Conservation (phyloP, 768 basidiomycete species). For the Trametes meyenii region DNA sequence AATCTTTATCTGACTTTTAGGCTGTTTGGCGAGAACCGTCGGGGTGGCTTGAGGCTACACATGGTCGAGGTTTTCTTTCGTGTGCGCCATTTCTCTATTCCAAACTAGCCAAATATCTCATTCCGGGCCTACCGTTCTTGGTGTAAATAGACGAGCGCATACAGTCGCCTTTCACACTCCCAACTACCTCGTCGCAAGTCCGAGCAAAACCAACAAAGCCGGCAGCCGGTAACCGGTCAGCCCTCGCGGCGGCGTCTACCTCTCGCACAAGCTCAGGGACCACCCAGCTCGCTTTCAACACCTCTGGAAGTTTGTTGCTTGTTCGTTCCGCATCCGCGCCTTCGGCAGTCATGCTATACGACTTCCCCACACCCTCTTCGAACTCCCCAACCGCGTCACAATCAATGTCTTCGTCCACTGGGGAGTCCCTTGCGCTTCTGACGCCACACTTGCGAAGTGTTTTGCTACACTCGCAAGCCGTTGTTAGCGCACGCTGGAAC, state of each 20-base stretch:
- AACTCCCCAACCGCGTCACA: not conserved
- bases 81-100: slow-evolving; percentile 50
- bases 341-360: slow-evolving; percentile 19
- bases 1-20: slow-evolving; percentile 41
- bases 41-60: slow-evolving; percentile 82
- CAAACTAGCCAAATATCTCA: not conserved
- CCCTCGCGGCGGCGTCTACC: slow-evolving; percentile 40
- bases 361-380: slow-evolving; percentile 15
- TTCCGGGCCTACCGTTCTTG: too few species aligned
- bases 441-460: slow-evolving; percentile 66
- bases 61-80: slow-evolving; percentile 85
- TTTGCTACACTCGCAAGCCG: slow-evolving; percentile 62
- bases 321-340: slow-evolving; percentile 60
- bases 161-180: slow-evolving; percentile 56
- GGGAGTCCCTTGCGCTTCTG: slow-evolving; percentile 33
- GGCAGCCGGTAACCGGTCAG: slow-evolving; percentile 51
- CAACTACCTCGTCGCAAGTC: slow-evolving; percentile 51
- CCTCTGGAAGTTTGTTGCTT: slow-evolving; percentile 70
- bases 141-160: slow-evolving; percentile 61
- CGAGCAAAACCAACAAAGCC: slow-evolving; percentile 49
- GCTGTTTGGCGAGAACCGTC: slow-evolving; percentile 83
- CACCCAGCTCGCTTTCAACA: slow-evolving; percentile 80
- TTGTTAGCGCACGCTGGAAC: slow-evolving; percentile 79
- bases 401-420: not conserved
- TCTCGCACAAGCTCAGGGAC: slow-evolving; percentile 30